Base-by-base conservation (phyloP, 1,284 basidiomycete species). In the Inonotus hispidus region DNA sequence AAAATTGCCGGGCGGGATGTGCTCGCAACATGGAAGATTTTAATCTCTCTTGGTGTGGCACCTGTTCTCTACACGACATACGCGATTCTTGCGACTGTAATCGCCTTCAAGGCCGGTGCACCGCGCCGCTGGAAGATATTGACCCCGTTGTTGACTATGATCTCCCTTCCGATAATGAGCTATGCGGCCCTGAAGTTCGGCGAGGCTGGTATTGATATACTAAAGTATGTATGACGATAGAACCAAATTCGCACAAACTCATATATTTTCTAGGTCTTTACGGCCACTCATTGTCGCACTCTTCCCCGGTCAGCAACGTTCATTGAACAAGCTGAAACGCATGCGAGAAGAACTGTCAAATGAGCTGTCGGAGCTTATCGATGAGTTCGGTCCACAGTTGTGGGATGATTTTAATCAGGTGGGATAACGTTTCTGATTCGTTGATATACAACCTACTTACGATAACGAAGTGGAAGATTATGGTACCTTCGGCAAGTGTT, bases 151-250 rank as follows among this genome's bases (percentile, higher is more conserved):
- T 74, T 93, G 41, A 85, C 94, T 60, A 80, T 94, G 63, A 76
- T 83, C 19, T 79, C 85, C 1, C 75, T 99, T 43, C 97, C 97
- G 6, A 84, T 90, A 70, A 90, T 98, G 77, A 95, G 92, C 56
- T 95, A 92, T 71, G 94, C 94, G 7, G 93, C 96, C 10, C 82
- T 99, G 65, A 98, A 98, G 74, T 99, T 99, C 71, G 96, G 96
- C 52, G 97, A 99, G 74, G 97, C 96, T 19, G 97, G 97, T 39
- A 90, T 98, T 85, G 97, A 99, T 71, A 95, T 99, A 38, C 82
- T 97, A 66, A 99, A 99, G 93, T 97, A 65, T 66, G 81, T 69
- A n/a, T 1, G 16, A 14, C 16, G 19, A 16, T 7, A n/a, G 7
- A 16, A 2, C 7, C 41, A 14, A 43, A 14, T 21, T 21, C 19